Base-by-base conservation (phyloP, 345 rosid species). In the Cochlearia excelsa region DNA sequence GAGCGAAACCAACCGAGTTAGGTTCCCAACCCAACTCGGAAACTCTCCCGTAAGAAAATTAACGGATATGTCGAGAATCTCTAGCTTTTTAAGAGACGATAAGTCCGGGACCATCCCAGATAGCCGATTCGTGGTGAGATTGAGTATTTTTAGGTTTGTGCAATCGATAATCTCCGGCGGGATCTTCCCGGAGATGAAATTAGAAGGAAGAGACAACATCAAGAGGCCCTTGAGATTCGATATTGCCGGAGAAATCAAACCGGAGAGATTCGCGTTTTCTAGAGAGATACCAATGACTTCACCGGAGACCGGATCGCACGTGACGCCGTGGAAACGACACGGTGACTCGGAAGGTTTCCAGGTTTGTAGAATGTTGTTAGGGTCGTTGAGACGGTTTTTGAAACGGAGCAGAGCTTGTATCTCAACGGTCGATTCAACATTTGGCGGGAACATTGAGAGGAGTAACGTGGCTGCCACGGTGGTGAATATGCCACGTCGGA, bases 341-440 rank as follows among this genome's bases (percentile, higher is more conserved):
- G 93, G 91, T 2, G 84, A 78, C 7, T 64, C 66, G 0, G 91
- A 54, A 1, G 72, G 84, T 44, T 67, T 83, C 98, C 98, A 92
- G 0, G 96, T 86, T 2, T 67, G 76, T 40, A 92, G 53, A 11
- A 76, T 58, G 57, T 74, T 65, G 30, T 69, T 45, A 27, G 95
- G 87, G 72, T 88, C 98, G 33, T 71, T 50, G 51, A 92, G 83
- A 33, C 49, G 68, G 59, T 51, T 61, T 59, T 86, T 92, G 79
- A 92, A 78, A 5, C 77, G 79, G 44, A 92, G 71, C 65, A 92
- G 84, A 38, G 89, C 89, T 65, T 59, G 59, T 28, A 69, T 82
- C 67, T 88, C 95, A 26, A 54, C 63, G 61, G 68, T 50, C 16
- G 87, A 61, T n/a, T 38, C 43, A 0, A 65, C 63, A 54, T 49